Evolutionary conservation across 1,284 basidiomycete species (phyloP), one percentile per base, ranked within the genome.

Genomic region (Schizophyllum commune): DNA sequence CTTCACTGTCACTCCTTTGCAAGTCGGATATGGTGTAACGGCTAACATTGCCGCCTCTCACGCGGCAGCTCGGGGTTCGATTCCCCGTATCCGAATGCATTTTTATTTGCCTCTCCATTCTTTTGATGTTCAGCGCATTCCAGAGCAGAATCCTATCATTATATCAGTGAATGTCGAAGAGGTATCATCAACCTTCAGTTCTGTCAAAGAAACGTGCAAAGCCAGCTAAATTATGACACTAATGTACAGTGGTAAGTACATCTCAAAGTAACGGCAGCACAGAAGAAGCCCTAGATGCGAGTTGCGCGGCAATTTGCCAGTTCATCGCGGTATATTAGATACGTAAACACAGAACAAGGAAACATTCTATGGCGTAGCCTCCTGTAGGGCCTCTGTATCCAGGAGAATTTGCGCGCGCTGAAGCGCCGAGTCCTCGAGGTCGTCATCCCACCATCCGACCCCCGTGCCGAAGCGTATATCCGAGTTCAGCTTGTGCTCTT

Each of bases 61-160:
- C 76, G 77, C 79, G 79, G 78, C 72, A 60, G 59, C 59, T 60
- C 59, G 59, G 59, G 59, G 56, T 60, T 60, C 59, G 59, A 60
- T 33, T 55, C 20, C 61, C 67, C 57, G 58, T 70, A 5, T 47
- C 59, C 59, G 59, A 60, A 60, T 47, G 9, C 4, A 2, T 47
- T 11, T 17, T 47, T 11, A 11, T 47, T 11, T 13, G 2, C 13
- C 39, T 11, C 39, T 47, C 9, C 9, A 4, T 47, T 47, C 9
- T 8, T 47, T 47, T 2, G 17, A 11, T 47, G 39, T 47, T 47
- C 17, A 47, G 39, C 39, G 9, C 5, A 2, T 27, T 27, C 5
- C 27, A 27, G n/a, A n/a, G n/a, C n/a, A n/a, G n/a, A n/a, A n/a
- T n/a, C n/a, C n/a, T n/a, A n/a, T n/a, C n/a, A n/a, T n/a, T n/a